A percentile compares a stretch with the other conserved stretches of the same genome.
These are phyloP conservation scores for Aspergillus mulundensis DNA, from an alignment of 495 filamentous ascomycete species.

Conservation along the genomic window DNA sequence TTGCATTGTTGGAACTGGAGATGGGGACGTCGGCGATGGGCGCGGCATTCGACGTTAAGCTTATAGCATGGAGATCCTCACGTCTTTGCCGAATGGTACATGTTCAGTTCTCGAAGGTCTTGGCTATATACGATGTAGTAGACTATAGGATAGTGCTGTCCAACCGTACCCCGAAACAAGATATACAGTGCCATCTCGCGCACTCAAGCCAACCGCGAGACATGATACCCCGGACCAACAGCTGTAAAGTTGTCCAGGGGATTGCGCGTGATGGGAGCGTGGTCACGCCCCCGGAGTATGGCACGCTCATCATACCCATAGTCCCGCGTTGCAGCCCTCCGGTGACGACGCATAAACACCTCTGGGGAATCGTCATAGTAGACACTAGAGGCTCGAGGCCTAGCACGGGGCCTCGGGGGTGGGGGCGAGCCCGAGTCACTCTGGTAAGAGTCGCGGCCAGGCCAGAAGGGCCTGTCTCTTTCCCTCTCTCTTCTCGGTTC, in stretches of 20 bases:
- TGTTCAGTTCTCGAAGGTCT: neutral
- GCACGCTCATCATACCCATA: neutral
- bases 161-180: no score
- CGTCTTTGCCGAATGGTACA: no score
- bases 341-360: neutral
- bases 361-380: neutral
- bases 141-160: no score
- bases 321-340: neutral
- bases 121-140: neutral
- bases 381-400: neutral
- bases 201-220: conserved; percentile 1
- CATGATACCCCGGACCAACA: conserved; percentile 3
- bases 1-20: conserved; percentile 1
- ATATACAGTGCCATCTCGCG: no score
- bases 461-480: no score
- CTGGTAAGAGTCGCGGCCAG: no score
- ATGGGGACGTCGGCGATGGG: no score
- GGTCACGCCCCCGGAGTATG: neutral
- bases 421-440: neutral
- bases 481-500: no score
- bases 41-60: no score
- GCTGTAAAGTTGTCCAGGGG: conserved; percentile 1
- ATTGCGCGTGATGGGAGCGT: neutral
- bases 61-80: no score
- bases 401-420: neutral